A percentile compares a stretch with the other conserved stretches of the same genome.
Evolutionary conservation across 1,284 basidiomycete genomes (phyloP).

Genomic region (Sporisorium scitamineum): DNA sequence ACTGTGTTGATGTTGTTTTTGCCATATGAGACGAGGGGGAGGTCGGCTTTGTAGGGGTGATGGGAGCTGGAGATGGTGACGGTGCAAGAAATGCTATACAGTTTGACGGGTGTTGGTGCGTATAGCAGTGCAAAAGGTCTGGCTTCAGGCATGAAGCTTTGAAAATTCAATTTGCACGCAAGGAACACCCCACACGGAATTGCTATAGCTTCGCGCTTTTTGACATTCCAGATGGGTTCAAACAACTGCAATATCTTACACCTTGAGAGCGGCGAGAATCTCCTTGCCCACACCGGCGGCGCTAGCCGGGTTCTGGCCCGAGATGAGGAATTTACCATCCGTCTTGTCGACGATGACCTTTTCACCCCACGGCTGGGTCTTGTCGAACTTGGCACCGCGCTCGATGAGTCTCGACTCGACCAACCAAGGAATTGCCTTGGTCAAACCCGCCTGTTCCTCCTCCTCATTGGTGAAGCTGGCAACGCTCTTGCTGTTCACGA

Average conservation of each 20-base stretch:
- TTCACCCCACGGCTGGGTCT: slow-evolving; percentile 73
- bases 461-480: slow-evolving; percentile 81
- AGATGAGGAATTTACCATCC: slow-evolving; percentile 39
- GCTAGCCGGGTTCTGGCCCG: slow-evolving; percentile 72
- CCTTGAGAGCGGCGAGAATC: slow-evolving; percentile 46
- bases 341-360: slow-evolving; percentile 71
- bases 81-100: background rate
- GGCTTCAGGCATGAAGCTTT: too few relatives aligned
- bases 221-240: background rate
- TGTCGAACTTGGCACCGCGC: slow-evolving; percentile 77
- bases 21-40: slow-evolving; percentile 75
- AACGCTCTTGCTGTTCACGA: slow-evolving; percentile 74
- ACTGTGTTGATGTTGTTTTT: slow-evolving; percentile 77
- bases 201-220: too few relatives aligned
- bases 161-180: too few relatives aligned
- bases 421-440: slow-evolving; percentile 76
- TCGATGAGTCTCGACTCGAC: slow-evolving; percentile 76
- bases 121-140: too few relatives aligned
- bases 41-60: slow-evolving; percentile 20
- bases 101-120: too few relatives aligned
- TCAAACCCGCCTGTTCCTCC: slow-evolving; percentile 73
- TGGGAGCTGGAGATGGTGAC: background rate
- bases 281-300: slow-evolving; percentile 48
- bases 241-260: slow-evolving; percentile 6
- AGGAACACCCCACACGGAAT: too few relatives aligned